phyloP scores from a whole-genome alignment of 768 basidiomycete species.

The Chlorophyllum brunneum region DNA sequence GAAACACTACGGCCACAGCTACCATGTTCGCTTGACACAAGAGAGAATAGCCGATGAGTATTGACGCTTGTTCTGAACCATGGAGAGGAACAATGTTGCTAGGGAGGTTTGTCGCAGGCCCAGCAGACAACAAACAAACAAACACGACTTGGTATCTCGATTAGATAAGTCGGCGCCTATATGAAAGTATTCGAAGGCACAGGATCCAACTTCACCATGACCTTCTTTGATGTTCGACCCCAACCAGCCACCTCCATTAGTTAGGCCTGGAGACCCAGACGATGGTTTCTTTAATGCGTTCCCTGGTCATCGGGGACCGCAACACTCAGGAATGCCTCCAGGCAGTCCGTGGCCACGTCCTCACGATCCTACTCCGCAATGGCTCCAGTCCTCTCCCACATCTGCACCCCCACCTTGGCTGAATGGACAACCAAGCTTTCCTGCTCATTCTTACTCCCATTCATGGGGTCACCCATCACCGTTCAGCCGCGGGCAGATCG shows the following conservation, averaged over 20 bases:
- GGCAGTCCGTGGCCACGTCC: not conserved
- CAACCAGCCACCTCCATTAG: too few relatives aligned
- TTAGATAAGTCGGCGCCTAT: too few relatives aligned
- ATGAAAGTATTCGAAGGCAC: too few relatives aligned
- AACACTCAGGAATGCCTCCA: not conserved
- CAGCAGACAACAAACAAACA: too few relatives aligned
- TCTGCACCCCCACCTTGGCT: conserved; percentile 3
- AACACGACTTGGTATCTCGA: too few relatives aligned
- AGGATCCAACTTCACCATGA: not conserved
- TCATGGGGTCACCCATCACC: conserved; percentile 2
- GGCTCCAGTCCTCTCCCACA: not conserved
- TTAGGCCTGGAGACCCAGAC: too few relatives aligned
- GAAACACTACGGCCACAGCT: too few relatives aligned
- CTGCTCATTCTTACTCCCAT: not conserved
- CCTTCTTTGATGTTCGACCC: not conserved
- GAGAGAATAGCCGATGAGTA: too few relatives aligned
- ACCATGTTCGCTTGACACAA: too few relatives aligned
- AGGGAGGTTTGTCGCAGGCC: too few relatives aligned
- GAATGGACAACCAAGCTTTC: not conserved
- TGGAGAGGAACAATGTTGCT: too few relatives aligned
- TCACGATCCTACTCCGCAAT: not conserved
- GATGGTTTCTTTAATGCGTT: conserved; percentile 1
- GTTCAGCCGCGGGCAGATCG: not conserved
- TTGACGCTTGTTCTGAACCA: too few relatives aligned
- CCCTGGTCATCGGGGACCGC: conserved; percentile 1